A percentile compares a stretch with the other conserved stretches of the same genome.
Evolutionary conservation across 805 yeast genomes (phyloP).

Genomic region (Pichia heedii): DNA sequence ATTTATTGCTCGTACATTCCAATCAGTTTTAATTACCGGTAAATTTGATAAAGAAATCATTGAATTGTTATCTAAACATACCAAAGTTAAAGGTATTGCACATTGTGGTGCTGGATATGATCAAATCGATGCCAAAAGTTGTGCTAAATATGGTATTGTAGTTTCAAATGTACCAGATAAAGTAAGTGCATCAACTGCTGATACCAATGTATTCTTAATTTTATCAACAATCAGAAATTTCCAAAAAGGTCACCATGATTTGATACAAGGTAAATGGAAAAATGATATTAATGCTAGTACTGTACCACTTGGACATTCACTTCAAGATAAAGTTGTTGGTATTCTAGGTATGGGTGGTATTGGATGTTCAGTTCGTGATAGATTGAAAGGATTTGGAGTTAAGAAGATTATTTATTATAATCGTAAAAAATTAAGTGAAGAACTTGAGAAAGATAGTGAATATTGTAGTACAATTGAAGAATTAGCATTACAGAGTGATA

Average conservation of each 20-base stretch:
- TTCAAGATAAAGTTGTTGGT: slow-evolving; percentile 68
- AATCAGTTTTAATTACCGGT: slow-evolving; percentile 31
- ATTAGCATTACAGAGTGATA: slow-evolving; percentile 52
- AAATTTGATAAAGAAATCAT: slow-evolving; percentile 36
- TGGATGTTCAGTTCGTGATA: slow-evolving; percentile 69
- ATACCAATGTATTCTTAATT: slow-evolving; percentile 43
- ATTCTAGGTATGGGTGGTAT: slow-evolving; percentile 86
- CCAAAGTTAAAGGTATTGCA: slow-evolving; percentile 33
- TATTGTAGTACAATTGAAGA: slow-evolving; percentile 63
- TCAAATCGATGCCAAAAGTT: slow-evolving; percentile 35
- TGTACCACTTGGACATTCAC: slow-evolving; percentile 62
- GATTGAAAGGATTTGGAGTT: slow-evolving; percentile 72
- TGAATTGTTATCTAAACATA: slow-evolving; percentile 23
- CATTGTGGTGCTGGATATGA: slow-evolving; percentile 56
- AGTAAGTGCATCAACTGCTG: slow-evolving; percentile 51
- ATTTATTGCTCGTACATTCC: slow-evolving; percentile 35
- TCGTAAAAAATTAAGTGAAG: slow-evolving; percentile 48
- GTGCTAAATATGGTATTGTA: slow-evolving; percentile 33
- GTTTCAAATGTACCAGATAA: slow-evolving; percentile 45
- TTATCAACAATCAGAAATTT: slow-evolving; percentile 48
- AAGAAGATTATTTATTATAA: slow-evolving; percentile 63
- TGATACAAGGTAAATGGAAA: slow-evolving; percentile 59
- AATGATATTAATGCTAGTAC: slow-evolving; percentile 36
- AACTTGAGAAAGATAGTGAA: slow-evolving; percentile 58
- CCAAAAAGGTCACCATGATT: slow-evolving; percentile 45